These are phyloP conservation scores for Penicillium sp. DNA, from an alignment of 2,329 filamentous ascomycete genomes.

Conservation along the genomic window DNA sequence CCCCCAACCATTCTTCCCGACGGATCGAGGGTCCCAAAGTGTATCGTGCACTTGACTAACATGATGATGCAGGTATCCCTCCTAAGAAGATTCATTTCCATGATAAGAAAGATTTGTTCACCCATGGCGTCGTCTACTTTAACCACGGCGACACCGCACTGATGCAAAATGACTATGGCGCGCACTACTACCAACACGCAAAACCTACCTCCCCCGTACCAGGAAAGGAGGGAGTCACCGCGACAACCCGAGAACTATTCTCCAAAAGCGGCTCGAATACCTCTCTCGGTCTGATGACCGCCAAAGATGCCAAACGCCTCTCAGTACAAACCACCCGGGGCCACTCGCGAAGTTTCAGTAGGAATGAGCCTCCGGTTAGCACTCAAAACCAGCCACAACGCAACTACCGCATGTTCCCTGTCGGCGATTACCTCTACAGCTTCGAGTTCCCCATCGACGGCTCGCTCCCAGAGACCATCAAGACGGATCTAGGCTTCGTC, in stretches of 20 bases:
- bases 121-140: constrained; percentile 91
- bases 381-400: constrained; percentile 70
- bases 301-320: constrained; percentile 66
- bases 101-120: constrained; percentile 84
- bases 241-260: constrained; percentile 44
- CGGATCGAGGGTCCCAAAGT: neutral
- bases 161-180: constrained; percentile 66
- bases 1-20: neutral
- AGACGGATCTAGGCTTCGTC: constrained; percentile 82
- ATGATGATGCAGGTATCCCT: constrained; percentile 69
- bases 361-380: constrained; percentile 68
- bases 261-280: constrained; percentile 48
- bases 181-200: constrained; percentile 66
- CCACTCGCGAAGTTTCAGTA: constrained; percentile 83
- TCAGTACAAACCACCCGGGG: constrained; percentile 81
- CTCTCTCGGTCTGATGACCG: constrained; percentile 52
- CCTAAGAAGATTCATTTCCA: constrained; percentile 81
- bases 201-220: constrained; percentile 39
- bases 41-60: constrained; percentile 11
- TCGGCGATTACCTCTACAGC: constrained; percentile 74
- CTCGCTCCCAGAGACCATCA: constrained; percentile 80
- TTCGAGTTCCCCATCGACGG: constrained; percentile 85
- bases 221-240: constrained; percentile 41
- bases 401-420: constrained; percentile 84
- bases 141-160: constrained; percentile 59